Percentiles rank a stretch among this genome's conserved stretches.
These are phyloP conservation scores for Phlebopus sp. DNA, from an alignment of 1,284 basidiomycete genomes.

Conservation along the genomic window DNA sequence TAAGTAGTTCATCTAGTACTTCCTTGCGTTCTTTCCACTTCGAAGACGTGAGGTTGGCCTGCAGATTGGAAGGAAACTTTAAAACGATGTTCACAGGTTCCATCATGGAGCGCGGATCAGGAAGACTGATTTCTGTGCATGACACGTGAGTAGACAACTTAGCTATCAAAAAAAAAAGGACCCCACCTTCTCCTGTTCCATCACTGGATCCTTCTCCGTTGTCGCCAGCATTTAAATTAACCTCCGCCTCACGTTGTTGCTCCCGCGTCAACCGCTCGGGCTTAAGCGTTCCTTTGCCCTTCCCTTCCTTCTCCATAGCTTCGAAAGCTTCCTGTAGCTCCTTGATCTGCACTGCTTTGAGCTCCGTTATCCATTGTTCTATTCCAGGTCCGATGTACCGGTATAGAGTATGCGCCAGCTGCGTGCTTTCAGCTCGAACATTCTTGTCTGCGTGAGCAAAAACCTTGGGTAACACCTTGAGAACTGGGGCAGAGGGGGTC, in stretches of 20 bases:
- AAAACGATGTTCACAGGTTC: conserved; percentile 81
- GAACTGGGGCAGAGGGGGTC: conserved; percentile 73
- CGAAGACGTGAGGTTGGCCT: conserved; percentile 75
- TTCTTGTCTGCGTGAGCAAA: conserved; percentile 96
- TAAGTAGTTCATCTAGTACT: conserved; percentile 80
- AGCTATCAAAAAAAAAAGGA: conserved; percentile 16
- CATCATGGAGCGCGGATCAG: conserved; percentile 82
- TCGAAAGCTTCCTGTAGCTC: conserved; percentile 93
- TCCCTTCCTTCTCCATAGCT: conserved; percentile 76
- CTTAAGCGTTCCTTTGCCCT: conserved; percentile 78
- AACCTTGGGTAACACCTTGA: conserved; percentile 89
- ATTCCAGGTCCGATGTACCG: conserved; percentile 88
- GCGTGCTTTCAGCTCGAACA: conserved; percentile 89
- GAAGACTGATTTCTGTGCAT: conserved; percentile 42
- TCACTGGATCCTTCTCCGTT: conserved; percentile 38
- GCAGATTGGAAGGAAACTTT: conserved; percentile 74
- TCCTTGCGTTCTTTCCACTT: conserved; percentile 99
- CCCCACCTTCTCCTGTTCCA: conserved; percentile 26
- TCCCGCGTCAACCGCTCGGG: conserved; percentile 79
- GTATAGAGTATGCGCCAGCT: conserved; percentile 79
- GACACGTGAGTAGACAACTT: conserved; percentile 8
- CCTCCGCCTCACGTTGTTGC: conserved; percentile 73
- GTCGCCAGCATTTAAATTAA: conserved; percentile 42
- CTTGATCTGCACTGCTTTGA: conserved; percentile 98
- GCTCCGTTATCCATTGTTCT: conserved; percentile 83